Percentiles rank a stretch among this genome's conserved stretches.
Conservation (phyloP, 441 rosid species). For the Arabidopsis lyrata region DNA sequence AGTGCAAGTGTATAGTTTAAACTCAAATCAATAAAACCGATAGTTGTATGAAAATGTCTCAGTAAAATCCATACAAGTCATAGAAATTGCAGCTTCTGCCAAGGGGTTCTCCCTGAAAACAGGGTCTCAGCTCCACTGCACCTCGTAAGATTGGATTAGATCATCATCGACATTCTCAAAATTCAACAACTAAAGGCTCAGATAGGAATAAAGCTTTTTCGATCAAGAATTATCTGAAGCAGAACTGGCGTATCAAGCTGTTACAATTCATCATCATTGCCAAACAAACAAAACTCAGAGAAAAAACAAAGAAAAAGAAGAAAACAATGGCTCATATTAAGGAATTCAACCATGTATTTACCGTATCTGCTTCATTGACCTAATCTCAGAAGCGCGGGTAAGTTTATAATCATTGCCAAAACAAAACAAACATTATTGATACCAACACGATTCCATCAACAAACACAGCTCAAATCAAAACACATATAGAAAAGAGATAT, state of each 20-base stretch:
- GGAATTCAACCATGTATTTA: constrained; percentile 47
- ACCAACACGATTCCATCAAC: neutral
- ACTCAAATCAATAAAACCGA: constrained; percentile 3
- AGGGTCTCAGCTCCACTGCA: constrained; percentile 71
- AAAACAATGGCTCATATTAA: constrained; percentile 38
- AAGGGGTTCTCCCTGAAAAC: constrained; percentile 77
- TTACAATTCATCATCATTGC: constrained; percentile 35
- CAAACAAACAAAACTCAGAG: neutral
- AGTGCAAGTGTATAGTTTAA: constrained; percentile 45
- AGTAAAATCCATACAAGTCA: constrained; percentile 33
- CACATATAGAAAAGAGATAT: neutral
- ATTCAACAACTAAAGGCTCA: neutral
- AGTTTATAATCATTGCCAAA: constrained; percentile 40
- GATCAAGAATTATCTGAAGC: constrained; percentile 44
- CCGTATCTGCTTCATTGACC: constrained; percentile 38
- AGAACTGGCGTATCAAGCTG: constrained; percentile 49
- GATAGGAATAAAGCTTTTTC: constrained; percentile 37
- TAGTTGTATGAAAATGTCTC: constrained; percentile 2
- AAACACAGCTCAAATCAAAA: too few species aligned
- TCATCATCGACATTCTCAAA: constrained; percentile 43
- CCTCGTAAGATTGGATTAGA: constrained; percentile 52
- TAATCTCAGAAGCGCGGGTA: constrained; percentile 47
- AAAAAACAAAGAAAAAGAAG: neutral
- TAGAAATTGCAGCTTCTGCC: constrained; percentile 56
- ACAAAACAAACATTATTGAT: neutral